A percentile compares a stretch with the other conserved stretches of the same genome.
Evolutionary conservation across 192 early-diverging fungal species (phyloP).

Genomic region (Linnemannia elongata): DNA sequence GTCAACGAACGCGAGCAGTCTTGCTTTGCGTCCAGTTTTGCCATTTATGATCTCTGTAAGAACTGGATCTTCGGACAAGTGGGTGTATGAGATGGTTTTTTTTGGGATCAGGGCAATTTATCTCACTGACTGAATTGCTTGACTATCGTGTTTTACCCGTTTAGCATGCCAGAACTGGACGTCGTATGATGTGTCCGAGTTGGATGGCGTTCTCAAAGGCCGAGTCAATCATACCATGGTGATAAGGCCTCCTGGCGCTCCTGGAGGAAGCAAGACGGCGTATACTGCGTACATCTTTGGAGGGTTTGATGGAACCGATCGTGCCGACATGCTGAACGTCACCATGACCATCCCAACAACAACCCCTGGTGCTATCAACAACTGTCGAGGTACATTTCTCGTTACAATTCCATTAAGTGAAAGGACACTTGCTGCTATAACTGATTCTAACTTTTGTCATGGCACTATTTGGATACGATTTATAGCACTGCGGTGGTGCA

Average conservation of each 20-base stretch:
- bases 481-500: slow-evolving; percentile 54
- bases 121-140: not conserved
- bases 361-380: slow-evolving; percentile 14
- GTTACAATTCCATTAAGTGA: no score
- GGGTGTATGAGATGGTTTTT: no score
- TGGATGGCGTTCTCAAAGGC: not conserved
- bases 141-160: not conserved
- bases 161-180: slow-evolving; percentile 53
- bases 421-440: not conserved
- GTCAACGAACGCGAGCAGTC: slow-evolving; percentile 32
- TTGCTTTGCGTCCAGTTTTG: slow-evolving; percentile 31
- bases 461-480: not conserved
- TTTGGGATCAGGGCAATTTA: no score
- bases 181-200: slow-evolving; percentile 11
- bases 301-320: slow-evolving; percentile 44
- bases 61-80: not conserved
- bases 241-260: slow-evolving; percentile 36
- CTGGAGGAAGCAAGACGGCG: slow-evolving; percentile 41
- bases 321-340: slow-evolving; percentile 32
- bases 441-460: not conserved
- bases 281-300: slow-evolving; percentile 53
- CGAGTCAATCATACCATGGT: slow-evolving; percentile 53
- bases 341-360: slow-evolving; percentile 5
- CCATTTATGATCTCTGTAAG: slow-evolving; percentile 56
- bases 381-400: slow-evolving; percentile 34